Evolutionary conservation across 1,139 yeast species (phyloP), one percentile per base, ranked within the genome.

Genomic region (Pichia inconspicua): DNA sequence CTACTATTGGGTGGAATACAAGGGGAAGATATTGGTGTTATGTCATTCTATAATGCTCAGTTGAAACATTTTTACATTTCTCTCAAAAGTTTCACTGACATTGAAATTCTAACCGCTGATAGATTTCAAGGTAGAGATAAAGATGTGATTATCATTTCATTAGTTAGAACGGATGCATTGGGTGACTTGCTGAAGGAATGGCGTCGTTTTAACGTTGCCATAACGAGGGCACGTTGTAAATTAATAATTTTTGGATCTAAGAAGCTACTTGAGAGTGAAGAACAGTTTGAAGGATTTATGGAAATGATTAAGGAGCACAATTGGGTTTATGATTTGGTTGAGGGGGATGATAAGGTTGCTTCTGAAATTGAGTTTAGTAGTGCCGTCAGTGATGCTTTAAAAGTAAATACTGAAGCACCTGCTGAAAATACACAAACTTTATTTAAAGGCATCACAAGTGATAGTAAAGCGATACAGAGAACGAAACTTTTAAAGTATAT

Each of bases 181-280:
- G 97, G 98, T 1, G 87, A 85, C 40, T 70, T 92, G 46, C 68
- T 92, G 39, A 79, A 77, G 53, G 98, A 92, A 59, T 84, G 97
- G 92, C 73, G 97, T 55, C 74, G 98, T 53, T 76, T 94, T 45
- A 92, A 92, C 65, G 98, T 94, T 38, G 95, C 97, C 0, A 81
- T 94, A 59, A 92, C 98, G 0, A 73, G 99, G 53, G 94, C 98
- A 0, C 83, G 80, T 62, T 75, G 84, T 15, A 94, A 94, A 65
- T 74, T 94, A 44, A 75, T 94, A 27, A 77, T 92, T 17, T 67
- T 92, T 41, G 98, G 98, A 0, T 86, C 96, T 2, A 73, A 73
- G 48, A 68, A 70, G 10, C 85, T 96, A 0, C 67, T 92, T 51
- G 68, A 73, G 14, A 66, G 72, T 17, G 75, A 79, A 17, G 73